These are phyloP conservation scores for Talaromyces liani DNA, from an alignment of 495 filamentous ascomycete genomes.

Conservation along the genomic window DNA sequence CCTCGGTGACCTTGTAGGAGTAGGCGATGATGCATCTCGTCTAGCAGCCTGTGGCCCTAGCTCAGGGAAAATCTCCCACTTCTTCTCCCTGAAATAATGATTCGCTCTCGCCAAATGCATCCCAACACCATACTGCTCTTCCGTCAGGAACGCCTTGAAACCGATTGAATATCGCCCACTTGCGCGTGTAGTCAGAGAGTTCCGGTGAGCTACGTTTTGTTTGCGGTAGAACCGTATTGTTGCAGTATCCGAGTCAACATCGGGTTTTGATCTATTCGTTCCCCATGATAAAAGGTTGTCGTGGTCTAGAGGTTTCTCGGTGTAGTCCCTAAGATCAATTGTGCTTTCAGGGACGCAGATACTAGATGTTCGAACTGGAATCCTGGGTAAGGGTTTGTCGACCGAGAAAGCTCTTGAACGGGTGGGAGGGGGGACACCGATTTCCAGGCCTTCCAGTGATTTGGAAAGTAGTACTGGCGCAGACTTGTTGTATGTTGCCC, in stretches of 20 bases:
- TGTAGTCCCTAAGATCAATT: neutral
- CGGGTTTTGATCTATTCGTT: neutral
- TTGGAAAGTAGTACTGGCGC: neutral
- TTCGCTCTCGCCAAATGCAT: constrained; percentile 16
- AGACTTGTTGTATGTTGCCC: neutral
- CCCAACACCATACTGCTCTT: constrained; percentile 22
- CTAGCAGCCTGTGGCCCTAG: constrained; percentile 23
- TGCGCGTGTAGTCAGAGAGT: neutral
- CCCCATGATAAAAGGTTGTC: neutral
- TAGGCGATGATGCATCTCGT: neutral
- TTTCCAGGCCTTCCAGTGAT: constrained; percentile 38
- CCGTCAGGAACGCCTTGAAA: constrained; percentile 16
- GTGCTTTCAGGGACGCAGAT: constrained; percentile 31
- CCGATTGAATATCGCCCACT: constrained; percentile 9
- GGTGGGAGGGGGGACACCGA: constrained; percentile 24
- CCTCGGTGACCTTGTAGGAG: constrained; percentile 15
- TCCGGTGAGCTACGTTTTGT: neutral
- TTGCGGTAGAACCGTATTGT: neutral
- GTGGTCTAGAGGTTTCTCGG: neutral
- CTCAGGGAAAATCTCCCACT: constrained; percentile 44
- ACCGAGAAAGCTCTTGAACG: constrained; percentile 31
- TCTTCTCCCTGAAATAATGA: constrained; percentile 43
- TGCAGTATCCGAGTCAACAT: neutral
- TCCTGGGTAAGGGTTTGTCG: constrained; percentile 21
- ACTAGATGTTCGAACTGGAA: constrained; percentile 21